Percentiles rank a stretch among this genome's conserved stretches.
Conservation (phyloP, 805 yeast species). For the Lipomyces yamadae region DNA sequence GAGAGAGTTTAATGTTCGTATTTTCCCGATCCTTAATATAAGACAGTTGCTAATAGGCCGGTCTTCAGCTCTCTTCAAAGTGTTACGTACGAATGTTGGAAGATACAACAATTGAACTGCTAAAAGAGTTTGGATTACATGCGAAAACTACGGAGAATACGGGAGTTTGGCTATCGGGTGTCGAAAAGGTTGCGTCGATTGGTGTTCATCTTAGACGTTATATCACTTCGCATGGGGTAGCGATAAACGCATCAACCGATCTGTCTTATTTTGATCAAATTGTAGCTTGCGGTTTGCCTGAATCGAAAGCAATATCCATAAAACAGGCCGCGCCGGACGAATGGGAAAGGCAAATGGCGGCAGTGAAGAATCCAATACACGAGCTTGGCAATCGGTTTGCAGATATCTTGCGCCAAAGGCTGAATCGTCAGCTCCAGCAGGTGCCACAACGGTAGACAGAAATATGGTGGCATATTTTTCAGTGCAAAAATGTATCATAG, state of each 20-base stretch:
- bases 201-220: constrained; percentile 87
- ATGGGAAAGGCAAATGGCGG: constrained; percentile 7
- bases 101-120: constrained; percentile 41
- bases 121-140: constrained; percentile 46
- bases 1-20: constrained; percentile 52
- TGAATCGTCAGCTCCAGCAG: constrained; percentile 2
- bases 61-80: constrained; percentile 55
- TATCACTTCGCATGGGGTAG: constrained; percentile 87
- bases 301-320: constrained; percentile 62
- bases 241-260: constrained; percentile 78
- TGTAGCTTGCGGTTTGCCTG: constrained; percentile 84
- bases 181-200: constrained; percentile 78
- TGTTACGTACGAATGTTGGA: constrained; percentile 72
- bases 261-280: constrained; percentile 69
- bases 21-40: constrained; percentile 23
- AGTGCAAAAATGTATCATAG: background rate
- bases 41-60: constrained; percentile 43
- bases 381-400: constrained; percentile 6
- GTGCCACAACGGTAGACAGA: background rate
- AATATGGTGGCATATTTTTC: background rate
- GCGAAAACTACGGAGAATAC: constrained; percentile 69
- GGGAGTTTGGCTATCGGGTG: constrained; percentile 77
- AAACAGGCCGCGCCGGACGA: constrained; percentile 33
- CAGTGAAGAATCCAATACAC: background rate
- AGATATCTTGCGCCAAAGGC: background rate